Evolutionary conservation across 163 green algal genomes (phyloP).

Genomic region (Scenedesmus sp.): DNA sequence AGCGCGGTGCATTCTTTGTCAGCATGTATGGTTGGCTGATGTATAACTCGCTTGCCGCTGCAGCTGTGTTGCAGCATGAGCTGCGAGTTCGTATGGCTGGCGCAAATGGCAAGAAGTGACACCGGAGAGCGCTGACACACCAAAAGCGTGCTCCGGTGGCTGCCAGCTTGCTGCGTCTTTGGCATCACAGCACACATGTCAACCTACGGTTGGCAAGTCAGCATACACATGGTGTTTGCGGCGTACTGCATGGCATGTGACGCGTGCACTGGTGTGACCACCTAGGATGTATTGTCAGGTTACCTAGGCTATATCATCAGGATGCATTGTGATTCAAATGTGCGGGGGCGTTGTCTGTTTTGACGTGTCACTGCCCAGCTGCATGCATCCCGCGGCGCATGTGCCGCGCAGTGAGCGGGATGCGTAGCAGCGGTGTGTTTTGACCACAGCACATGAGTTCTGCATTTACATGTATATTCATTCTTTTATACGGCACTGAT

Average conservation of each 20-base stretch:
- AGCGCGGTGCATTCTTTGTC: too few relatives aligned
- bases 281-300: too few relatives aligned
- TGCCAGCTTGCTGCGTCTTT: too few relatives aligned
- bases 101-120: too few relatives aligned
- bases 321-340: neutral
- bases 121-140: too few relatives aligned
- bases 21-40: too few relatives aligned
- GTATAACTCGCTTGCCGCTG: too few relatives aligned
- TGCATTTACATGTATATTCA: neutral
- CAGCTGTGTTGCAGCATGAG: too few relatives aligned
- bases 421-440: neutral
- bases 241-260: neutral
- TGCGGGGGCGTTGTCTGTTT: neutral
- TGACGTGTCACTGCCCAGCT: neutral
- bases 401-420: neutral
- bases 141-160: too few relatives aligned
- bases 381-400: neutral
- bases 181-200: neutral
- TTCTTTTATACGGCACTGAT: neutral
- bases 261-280: neutral
- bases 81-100: too few relatives aligned
- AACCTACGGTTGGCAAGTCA: neutral
- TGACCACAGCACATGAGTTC: neutral
- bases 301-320: neutral
- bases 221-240: neutral